A percentile compares a stretch with the other conserved stretches of the same genome.
phyloP scores from a whole-genome alignment of 177 flowering plant species.

The Vitis hybrid region DNA sequence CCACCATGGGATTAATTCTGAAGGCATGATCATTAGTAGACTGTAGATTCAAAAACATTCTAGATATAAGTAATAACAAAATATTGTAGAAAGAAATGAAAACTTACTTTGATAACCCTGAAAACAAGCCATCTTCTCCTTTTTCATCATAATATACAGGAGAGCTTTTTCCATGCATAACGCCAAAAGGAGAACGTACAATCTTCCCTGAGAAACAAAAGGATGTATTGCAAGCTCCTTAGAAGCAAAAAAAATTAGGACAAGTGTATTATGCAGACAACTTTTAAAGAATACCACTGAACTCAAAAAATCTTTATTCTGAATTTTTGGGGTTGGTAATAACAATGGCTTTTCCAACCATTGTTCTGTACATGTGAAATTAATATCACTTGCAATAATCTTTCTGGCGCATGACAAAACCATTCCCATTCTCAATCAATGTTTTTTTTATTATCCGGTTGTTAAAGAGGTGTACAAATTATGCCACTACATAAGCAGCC shows the following conservation, averaged over 20 bases:
- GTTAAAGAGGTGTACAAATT: neutral
- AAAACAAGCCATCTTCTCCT: conserved; percentile 72
- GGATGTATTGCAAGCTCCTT: neutral
- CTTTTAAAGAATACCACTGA: neutral
- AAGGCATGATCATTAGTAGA: neutral
- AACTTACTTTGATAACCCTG: conserved; percentile 87
- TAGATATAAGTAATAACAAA: neutral
- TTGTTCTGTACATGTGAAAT: too few relatives aligned
- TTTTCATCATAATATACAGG: conserved; percentile 84
- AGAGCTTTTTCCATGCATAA: conserved; percentile 96
- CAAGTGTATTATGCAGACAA: neutral
- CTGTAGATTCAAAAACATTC: neutral
- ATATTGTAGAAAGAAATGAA: conserved; percentile 2
- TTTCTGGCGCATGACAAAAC: neutral
- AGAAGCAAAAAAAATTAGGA: neutral
- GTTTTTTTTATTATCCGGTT: neutral
- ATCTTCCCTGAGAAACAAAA: conserved; percentile 64
- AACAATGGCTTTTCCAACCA: neutral
- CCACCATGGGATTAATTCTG: too few relatives aligned
- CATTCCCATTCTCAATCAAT: neutral
- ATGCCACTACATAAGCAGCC: neutral
- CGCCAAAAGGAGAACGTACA: conserved; percentile 88
- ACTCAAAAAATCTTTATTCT: neutral
- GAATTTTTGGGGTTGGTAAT: neutral
- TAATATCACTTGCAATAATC: too few relatives aligned